These are phyloP conservation scores for Blastobotrys attinorum DNA, from an alignment of 805 yeast species.

Conservation along the genomic window DNA sequence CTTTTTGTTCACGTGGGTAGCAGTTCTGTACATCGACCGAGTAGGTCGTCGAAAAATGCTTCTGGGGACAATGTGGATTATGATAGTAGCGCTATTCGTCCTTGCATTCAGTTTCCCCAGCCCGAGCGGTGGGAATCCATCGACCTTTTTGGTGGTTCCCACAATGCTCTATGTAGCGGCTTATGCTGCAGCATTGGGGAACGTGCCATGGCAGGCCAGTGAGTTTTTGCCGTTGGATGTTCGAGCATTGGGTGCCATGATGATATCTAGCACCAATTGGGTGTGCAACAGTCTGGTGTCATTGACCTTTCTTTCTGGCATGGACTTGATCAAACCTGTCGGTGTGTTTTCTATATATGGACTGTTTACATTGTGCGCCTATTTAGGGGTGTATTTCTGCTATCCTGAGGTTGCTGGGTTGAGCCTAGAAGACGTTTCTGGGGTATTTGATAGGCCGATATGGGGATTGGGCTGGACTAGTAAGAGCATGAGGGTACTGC, in stretches of 20 bases:
- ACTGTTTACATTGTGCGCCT: slow-evolving; percentile 62
- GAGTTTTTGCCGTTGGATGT: slow-evolving; percentile 91
- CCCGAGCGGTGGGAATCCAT: neutral
- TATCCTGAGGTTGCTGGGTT: slow-evolving; percentile 90
- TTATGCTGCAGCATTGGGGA: slow-evolving; percentile 92
- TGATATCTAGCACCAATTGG: slow-evolving; percentile 92
- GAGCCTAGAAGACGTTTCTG: slow-evolving; percentile 84
- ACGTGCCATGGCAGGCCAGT: slow-evolving; percentile 97
- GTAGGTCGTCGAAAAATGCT: slow-evolving; percentile 85
- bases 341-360: slow-evolving; percentile 93
- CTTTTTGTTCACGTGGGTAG: slow-evolving; percentile 77
- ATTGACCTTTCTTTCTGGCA: slow-evolving; percentile 85
- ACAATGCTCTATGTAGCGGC: slow-evolving; percentile 85
- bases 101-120: slow-evolving; percentile 73
- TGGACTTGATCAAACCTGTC: slow-evolving; percentile 81
- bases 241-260: slow-evolving; percentile 84
- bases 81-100: slow-evolving; percentile 66
- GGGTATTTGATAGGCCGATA: slow-evolving; percentile 41
- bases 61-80: slow-evolving; percentile 70
- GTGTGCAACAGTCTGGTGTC: slow-evolving; percentile 86
- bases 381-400: slow-evolving; percentile 68
- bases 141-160: slow-evolving; percentile 59
- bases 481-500: no score
- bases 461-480: neutral
- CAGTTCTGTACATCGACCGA: slow-evolving; percentile 76